Percentiles rank a stretch among this genome's conserved stretches.
Conservation (phyloP, 2,329 filamentous ascomycete species). For the Xylariaceae sp. region DNA sequence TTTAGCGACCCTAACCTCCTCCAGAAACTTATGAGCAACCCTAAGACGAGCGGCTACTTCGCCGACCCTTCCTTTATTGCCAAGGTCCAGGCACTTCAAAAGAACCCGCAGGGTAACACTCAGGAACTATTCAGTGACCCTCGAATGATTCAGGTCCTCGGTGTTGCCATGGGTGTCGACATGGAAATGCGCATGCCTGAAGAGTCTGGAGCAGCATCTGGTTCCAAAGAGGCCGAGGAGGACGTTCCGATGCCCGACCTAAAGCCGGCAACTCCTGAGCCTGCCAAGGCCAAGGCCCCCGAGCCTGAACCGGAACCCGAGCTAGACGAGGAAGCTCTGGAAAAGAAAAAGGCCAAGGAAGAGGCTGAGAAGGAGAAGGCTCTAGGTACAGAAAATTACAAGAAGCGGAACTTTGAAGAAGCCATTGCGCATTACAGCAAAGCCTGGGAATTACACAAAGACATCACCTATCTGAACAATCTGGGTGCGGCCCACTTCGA, state of each 20-base stretch:
- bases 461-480: constrained; percentile 97
- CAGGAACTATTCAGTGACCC: constrained; percentile 82
- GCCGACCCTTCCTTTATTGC: constrained; percentile 82
- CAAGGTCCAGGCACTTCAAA: constrained; percentile 75
- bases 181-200: constrained; percentile 59
- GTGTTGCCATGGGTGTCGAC: constrained; percentile 88
- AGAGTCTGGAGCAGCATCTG: constrained; percentile 30
- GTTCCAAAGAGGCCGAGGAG: constrained; percentile 51
- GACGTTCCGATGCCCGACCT: constrained; percentile 75
- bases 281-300: constrained; percentile 40
- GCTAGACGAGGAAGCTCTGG: constrained; percentile 72
- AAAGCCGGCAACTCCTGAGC: constrained; percentile 45
- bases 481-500: constrained; percentile 90
- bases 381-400: constrained; percentile 89
- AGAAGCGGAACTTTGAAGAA: constrained; percentile 94
- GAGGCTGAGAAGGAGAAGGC: constrained; percentile 93
- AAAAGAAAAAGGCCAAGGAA: constrained; percentile 85
- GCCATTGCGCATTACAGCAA: constrained; percentile 92
- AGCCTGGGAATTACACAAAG: constrained; percentile 91
- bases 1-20: constrained; percentile 90
- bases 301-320: constrained; percentile 59
- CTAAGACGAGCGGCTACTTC: constrained; percentile 80
- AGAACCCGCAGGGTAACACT: constrained; percentile 67
- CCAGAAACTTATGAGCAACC: constrained; percentile 86
- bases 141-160: constrained; percentile 87